These are phyloP conservation scores for Alternaria novae-zelandiae DNA, from an alignment of 2,329 filamentous ascomycete species.

Conservation along the genomic window DNA sequence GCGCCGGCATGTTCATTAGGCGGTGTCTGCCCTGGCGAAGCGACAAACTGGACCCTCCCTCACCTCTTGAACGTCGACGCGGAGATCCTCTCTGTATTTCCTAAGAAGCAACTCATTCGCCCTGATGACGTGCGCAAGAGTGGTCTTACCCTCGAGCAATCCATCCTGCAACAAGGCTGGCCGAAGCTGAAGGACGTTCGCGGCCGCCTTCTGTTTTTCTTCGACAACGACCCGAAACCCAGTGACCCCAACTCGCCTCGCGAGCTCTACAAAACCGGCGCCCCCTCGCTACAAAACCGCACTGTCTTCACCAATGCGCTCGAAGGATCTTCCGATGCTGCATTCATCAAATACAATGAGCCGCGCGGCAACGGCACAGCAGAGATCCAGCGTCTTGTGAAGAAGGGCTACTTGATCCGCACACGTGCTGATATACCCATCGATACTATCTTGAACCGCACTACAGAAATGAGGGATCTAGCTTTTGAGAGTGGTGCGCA, in stretches of 20 bases:
- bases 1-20: conserved; percentile 41
- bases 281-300: conserved; percentile 51
- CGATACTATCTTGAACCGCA: conserved; percentile 50
- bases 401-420: conserved; percentile 58
- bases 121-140: conserved; percentile 56
- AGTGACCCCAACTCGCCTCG: conserved; percentile 38
- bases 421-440: conserved; percentile 57
- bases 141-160: conserved; percentile 55
- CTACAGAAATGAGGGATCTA: conserved; percentile 52
- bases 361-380: conserved; percentile 45
- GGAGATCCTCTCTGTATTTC: conserved; percentile 56
- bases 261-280: conserved; percentile 48
- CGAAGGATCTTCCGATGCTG: conserved; percentile 55
- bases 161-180: conserved; percentile 57
- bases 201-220: conserved; percentile 58
- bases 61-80: conserved; percentile 54
- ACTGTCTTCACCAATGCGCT: conserved; percentile 58
- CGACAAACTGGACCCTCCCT: conserved; percentile 54
- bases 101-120: conserved; percentile 50
- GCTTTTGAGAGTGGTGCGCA: conserved; percentile 58
- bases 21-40: conserved; percentile 49
- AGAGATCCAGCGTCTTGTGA: conserved; percentile 54
- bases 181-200: conserved; percentile 54
- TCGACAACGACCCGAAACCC: conserved; percentile 56
- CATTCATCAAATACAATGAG: conserved; percentile 60